Percentiles rank a stretch among this genome's conserved stretches.
phyloP scores from a whole-genome alignment of 345 rosid species.

The Luvunga scandens region DNA sequence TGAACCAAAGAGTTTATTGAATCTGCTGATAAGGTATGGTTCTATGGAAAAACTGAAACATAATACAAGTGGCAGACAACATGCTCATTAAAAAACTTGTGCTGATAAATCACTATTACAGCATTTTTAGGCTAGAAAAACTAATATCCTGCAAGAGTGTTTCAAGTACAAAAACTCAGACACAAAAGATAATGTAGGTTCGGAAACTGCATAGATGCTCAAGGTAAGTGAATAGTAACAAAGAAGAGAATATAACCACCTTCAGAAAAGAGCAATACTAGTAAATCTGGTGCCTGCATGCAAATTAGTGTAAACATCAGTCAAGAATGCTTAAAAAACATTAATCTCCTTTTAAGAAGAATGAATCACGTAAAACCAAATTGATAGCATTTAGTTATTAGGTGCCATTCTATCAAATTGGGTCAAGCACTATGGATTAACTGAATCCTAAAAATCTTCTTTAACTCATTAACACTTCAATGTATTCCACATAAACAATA shows the following conservation, averaged over 20 bases:
- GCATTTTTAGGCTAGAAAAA: not conserved
- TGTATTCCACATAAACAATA: not conserved
- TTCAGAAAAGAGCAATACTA: conserved; percentile 63
- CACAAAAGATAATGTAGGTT: not conserved
- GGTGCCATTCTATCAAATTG: not conserved
- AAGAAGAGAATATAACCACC: conserved; percentile 40
- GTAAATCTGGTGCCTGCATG: conserved; percentile 87
- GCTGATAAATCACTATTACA: conserved; percentile 4
- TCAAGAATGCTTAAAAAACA: not conserved
- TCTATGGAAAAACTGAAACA: not conserved
- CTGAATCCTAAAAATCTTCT: not conserved
- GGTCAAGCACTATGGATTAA: not conserved
- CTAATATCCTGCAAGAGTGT: not conserved
- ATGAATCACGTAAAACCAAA: not conserved
- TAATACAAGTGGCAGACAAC: conserved; percentile 5
- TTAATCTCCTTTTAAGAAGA: not conserved
- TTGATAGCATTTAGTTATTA: not conserved
- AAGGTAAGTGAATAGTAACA: not conserved
- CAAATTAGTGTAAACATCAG: conserved; percentile 5
- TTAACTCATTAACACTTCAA: not conserved
- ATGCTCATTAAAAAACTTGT: not conserved
- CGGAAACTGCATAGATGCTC: not conserved
- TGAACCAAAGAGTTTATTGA: not conserved
- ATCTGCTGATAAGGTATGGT: not conserved
- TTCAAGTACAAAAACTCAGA: not conserved